Base-by-base conservation (phyloP, 2,329 filamentous ascomycete species). In the Cytospora paraplurivora region DNA sequence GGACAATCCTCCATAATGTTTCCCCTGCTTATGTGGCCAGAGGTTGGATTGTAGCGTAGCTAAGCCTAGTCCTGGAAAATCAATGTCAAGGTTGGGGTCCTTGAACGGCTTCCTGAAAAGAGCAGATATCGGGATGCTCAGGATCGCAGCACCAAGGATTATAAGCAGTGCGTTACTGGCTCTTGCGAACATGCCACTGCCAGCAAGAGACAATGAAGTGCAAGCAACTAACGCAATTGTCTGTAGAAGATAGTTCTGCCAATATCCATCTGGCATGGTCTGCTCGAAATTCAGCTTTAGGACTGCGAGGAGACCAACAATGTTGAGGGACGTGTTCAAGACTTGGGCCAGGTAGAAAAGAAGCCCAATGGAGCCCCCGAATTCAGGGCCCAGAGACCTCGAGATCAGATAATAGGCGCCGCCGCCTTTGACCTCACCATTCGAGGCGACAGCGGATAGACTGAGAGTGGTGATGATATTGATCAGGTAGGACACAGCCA, bases 331-430 rank as follows among this genome's bases (percentile, higher is more conserved):
- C 1, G 92, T 93, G 72, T 94, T 96, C 71, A 96, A 86, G 2
- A 91, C 89, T 68, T 92, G 91, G n/a, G 92, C 91, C n/a, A 96
- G 80, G 73, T 95, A 96, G 75, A 96, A 96, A 13, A 96, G 85
- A 32, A 96, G 83, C 1, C 92, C 92, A 67, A 96, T 96, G 1
- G 91, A 92, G 17, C 92, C 92, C 33, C 92, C 92, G 72, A 96
- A 96, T 71, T 96, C 92, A 7, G 92, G 92, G 0, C 92, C 92
- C 4, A 96, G 78, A 52, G 90, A 93, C 66, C 92, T 85, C 7
- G 92, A 96, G 63, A 96, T 96, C 62, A 96, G 80, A 71, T 94
- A 96, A 73, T 96, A 96, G 44, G 92, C 91, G 58, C 92, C 92
- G 15, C 92, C 92, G 15, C 92, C 92, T 69, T 91, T 88, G 62